These are phyloP conservation scores for Batkoa obscura DNA, from an alignment of 371 early-diverging fungal genomes.

Conservation along the genomic window DNA sequence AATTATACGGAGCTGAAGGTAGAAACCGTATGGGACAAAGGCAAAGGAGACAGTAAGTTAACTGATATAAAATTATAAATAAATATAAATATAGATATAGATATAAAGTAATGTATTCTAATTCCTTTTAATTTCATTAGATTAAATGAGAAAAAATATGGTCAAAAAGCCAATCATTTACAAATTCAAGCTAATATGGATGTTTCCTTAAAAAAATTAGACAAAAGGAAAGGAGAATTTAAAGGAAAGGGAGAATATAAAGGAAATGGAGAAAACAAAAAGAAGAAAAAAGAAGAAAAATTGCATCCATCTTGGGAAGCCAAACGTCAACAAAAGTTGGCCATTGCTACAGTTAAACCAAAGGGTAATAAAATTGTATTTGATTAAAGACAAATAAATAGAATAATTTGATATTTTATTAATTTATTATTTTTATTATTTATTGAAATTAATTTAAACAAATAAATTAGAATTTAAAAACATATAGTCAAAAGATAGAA, in stretches of 20 bases:
- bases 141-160: neutral
- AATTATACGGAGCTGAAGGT: neutral
- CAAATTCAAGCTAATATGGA: too few relatives aligned
- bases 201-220: too few relatives aligned
- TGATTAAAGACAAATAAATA: neutral
- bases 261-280: neutral
- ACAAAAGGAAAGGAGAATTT: neutral
- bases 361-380: constrained; percentile 1
- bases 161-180: constrained; percentile 2
- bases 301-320: constrained; percentile 3
- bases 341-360: neutral
- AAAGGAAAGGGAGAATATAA: neutral
- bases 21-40: constrained; percentile 1
- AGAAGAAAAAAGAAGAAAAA: neutral
- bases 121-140: neutral
- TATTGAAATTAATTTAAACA: too few relatives aligned
- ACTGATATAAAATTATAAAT: too few relatives aligned
- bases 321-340: neutral
- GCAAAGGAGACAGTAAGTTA: neutral
- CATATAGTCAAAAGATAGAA: too few relatives aligned
- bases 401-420: too few relatives aligned
- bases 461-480: too few relatives aligned
- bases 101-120: neutral
- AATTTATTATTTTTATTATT: too few relatives aligned
- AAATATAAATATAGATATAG: too few relatives aligned